Base-by-base conservation (phyloP, 345 rosid genomes). In the Syzygium jambos region DNA sequence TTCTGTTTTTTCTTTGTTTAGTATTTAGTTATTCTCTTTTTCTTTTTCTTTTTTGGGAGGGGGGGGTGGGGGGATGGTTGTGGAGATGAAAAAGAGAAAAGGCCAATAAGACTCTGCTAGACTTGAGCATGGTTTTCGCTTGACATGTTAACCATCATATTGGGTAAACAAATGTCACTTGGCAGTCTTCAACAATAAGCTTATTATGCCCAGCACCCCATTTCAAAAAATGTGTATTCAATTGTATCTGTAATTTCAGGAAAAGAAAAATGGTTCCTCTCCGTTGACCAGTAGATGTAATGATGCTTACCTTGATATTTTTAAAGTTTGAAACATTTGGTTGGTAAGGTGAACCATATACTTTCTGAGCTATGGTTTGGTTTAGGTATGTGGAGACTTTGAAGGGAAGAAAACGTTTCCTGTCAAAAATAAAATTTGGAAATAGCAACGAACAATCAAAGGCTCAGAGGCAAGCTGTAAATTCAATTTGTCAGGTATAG, bases 401-500 rank as follows among this genome's bases (percentile, higher is more conserved):
- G 34, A 94, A 88, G 91, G 99, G 98, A 93, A 94, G 99, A 93
- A 96, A 95, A 89, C 96, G 99, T 51, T 96, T 94, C 95, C 92
- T 96, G 93, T 95, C 99, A 19, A 98, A 98, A 91, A 96, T 98
- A 90, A 96, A 95, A 91, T 91, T 92, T 89, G 99, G 99, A 85
- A 93, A 93, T 90, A 92, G 87, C 87, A 91, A 94, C 90, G 99
- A 95, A 91, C 95, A 95, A 90, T 92, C 95, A 29, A 98, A 93
- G 92, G 99, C 99, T 91, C 98, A 95, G 92, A 95, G 99, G 88
- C 99, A 98, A 92, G 99, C 98, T 63, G 99, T 96, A 78, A 98
- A 98, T 91, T 98, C 99, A 89, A 93, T 98, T 89, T 96, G 99
- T 91, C 99, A 95, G 98, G 99, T 98, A 92, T 85, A 52, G 23